phyloP scores from a whole-genome alignment of 2,329 filamentous ascomycete genomes.

The Ophiostoma montium region DNA sequence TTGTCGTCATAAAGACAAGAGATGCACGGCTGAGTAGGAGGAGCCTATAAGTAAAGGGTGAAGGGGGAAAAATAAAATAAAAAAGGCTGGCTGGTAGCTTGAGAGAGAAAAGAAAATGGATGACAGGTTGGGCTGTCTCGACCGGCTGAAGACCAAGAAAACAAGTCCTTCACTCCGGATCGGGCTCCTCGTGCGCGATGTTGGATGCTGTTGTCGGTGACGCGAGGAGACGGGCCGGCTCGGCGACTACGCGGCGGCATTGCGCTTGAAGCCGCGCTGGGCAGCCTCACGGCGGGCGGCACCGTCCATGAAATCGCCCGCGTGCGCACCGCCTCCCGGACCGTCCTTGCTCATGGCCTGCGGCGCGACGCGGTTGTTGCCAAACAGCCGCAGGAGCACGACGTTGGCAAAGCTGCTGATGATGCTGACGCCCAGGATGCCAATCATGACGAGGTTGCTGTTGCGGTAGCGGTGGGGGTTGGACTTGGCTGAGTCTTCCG shows the following conservation, averaged over 20 bases:
- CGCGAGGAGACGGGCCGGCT: too few relatives aligned
- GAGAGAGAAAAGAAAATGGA: not conserved
- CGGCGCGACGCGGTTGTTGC: slow-evolving; percentile 32
- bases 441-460: slow-evolving; percentile 81
- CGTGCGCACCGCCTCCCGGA: slow-evolving; percentile 29
- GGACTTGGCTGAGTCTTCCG: slow-evolving; percentile 51
- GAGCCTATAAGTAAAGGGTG: not conserved
- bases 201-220: too few relatives aligned
- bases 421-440: slow-evolving; percentile 68
- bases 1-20: slow-evolving; percentile 18
- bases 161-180: too few relatives aligned
- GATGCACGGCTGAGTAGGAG: not conserved
- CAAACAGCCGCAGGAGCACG: slow-evolving; percentile 44
- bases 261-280: slow-evolving; percentile 39
- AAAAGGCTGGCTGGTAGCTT: slow-evolving; percentile 4
- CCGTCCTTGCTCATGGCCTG: too few relatives aligned
- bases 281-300: slow-evolving; percentile 43
- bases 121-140: slow-evolving; percentile 6
- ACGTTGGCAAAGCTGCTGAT: slow-evolving; percentile 57
- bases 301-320: slow-evolving; percentile 38
- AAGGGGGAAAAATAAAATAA: not conserved
- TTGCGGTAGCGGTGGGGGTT: slow-evolving; percentile 58
- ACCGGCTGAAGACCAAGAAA: not conserved
- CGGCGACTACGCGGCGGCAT: slow-evolving; percentile 4
- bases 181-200: too few relatives aligned